These are phyloP conservation scores for Aegilops tauschii DNA, from an alignment of 176 grass and related monocot species.

Conservation along the genomic window DNA sequence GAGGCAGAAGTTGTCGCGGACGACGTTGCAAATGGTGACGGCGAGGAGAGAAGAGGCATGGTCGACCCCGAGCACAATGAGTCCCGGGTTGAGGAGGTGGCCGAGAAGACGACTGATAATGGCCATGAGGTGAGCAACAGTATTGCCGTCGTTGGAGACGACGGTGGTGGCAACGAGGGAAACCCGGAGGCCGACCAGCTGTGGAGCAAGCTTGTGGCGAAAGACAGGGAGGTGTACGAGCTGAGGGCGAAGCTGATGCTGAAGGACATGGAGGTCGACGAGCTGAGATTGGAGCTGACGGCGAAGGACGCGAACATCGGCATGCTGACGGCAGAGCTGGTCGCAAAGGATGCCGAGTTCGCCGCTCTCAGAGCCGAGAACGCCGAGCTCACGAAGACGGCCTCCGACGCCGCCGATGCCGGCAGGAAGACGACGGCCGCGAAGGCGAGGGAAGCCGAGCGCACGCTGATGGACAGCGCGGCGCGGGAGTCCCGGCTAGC, in stretches of 20 bases:
- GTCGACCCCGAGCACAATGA: background rate
- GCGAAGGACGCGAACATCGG: conserved; percentile 20
- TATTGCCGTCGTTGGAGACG: background rate
- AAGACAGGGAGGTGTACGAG: conserved; percentile 34
- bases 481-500: conserved; percentile 38
- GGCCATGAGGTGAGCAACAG: background rate
- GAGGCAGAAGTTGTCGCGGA: background rate
- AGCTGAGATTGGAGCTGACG: conserved; percentile 21
- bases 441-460: conserved; percentile 38
- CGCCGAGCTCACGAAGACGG: conserved; percentile 41
- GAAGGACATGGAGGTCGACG: conserved; percentile 23
- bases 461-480: conserved; percentile 42
- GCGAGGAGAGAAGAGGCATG: background rate
- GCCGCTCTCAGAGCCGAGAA: conserved; percentile 44
- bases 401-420: background rate
- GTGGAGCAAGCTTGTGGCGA: conserved; percentile 45
- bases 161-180: background rate
- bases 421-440: background rate
- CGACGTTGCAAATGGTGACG: background rate
- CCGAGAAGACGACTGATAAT: background rate
- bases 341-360: conserved; percentile 43
- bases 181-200: conserved; percentile 25
- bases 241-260: conserved; percentile 37
- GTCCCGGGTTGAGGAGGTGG: background rate
- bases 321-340: conserved; percentile 24